Base-by-base conservation (phyloP, 768 basidiomycete species). In the Infundibulicybe gibba region DNA sequence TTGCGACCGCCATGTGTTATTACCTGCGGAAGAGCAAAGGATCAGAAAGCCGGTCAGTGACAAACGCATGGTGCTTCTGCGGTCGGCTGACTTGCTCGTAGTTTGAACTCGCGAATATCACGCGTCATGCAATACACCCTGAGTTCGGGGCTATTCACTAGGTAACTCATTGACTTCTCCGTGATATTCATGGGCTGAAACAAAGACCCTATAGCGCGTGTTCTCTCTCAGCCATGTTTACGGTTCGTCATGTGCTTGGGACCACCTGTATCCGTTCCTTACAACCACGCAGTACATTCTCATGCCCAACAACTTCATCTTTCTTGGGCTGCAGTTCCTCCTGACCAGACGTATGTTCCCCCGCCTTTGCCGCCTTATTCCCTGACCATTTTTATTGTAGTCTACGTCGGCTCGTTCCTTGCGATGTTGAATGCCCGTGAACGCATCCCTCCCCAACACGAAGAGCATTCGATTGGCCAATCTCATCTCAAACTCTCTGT, bases 341-440 rank as follows among this genome's bases (percentile, higher is more conserved):
- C 58, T 73, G 8, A 76, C 74, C 10, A 71, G 74, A 54, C 59
- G 75, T 75, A 61, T 21, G 69, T 58, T 16, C 6, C 33, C 30
- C 14, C 15, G 14, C 37, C 32, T 4, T 37, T 33, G 11, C 25
- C 35, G 30, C 33, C n/a, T 5, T 33, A 8, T 34, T 12, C 2
- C 32, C 30, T 48, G 2, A 11, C 51, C 16, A 37, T 45, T 12
- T 42, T 30, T 25, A n/a, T 13, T 38, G 16, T 47, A 78, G 76
- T 79, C 6, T 77, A 77, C 45, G 65, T 72, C 31, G 70, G 67
- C n/a, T 77, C 75, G 0, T 79, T 71, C 55, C 52, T 74, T 12
- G 64, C 69, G 2, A 68, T 74, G 68, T 62, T 76, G 25, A 75
- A 76, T 48, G 65, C 73, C n/a, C 66, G 73, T 0, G 61, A 69